Base-by-base conservation (phyloP, 495 filamentous ascomycete genomes). In the Chaetomium cochliodes region DNA sequence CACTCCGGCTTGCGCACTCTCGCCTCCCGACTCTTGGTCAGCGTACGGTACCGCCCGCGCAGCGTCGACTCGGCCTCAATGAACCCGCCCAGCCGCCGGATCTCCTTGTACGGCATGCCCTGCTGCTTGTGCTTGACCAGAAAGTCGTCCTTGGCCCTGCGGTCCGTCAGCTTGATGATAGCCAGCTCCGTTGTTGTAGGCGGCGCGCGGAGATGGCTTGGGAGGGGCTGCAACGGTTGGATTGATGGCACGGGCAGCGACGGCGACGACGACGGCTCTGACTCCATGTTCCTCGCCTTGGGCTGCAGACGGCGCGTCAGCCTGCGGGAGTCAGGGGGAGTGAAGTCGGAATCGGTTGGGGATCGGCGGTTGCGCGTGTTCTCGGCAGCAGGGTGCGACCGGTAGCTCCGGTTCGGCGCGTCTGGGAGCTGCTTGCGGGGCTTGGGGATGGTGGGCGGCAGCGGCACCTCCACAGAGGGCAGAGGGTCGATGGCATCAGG, bases 11-110 rank as follows among this genome's bases (percentile, higher is more conserved):
- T 92, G 23, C 93, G 77, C 2, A 93, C 86, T 4, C 93, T 79
- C 61, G 91, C 81, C 51, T 86, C 83, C 62, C 89, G 89, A 1
- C 79, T 70, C 75, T 96, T 96, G 0, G 90, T 96, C 67, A 96
- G 73, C 1, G 87, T 90, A 15, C 93, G 83, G 62, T 85, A 90
- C 12, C 92, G 81, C 0, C 93, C 93, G 18, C 93, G 85, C 15
- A 97, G 80, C 3, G 93, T 97, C 13, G 91, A 94, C 73, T 96
- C 93, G 12, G 92, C 90, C 70, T 93, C 91, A 11, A 77, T 80
- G 65, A 92, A 90, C 0, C 82, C 78, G 0, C 90, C 88, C 7
- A 79, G 67, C 6, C 72, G 72, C 54, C 87, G 88, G 70, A 97
- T 97, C 30, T 91, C 84, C 64, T 86, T 89, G 79, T 97, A 97